Conservation (phyloP, 495 filamentous ascomycete genomes). For the Hypoxylon lienhwacheense region DNA sequence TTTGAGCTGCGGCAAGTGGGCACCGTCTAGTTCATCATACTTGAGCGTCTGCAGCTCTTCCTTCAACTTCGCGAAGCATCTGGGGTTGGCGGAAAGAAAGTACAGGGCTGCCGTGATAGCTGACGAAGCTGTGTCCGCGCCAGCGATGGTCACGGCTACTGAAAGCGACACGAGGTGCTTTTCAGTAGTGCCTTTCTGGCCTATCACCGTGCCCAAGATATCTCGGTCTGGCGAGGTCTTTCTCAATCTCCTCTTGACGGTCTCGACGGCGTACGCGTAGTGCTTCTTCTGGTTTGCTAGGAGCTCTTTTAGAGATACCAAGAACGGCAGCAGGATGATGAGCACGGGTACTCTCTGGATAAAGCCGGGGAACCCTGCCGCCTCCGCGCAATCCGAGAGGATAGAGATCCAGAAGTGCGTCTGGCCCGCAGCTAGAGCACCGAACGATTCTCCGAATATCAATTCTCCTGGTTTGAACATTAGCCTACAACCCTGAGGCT, state of each 20-base stretch:
- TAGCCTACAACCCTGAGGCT: neutral
- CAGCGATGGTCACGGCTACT: conserved; percentile 35
- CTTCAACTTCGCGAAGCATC: conserved; percentile 36
- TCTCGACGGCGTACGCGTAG: conserved; percentile 28
- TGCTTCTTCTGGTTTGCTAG: conserved; percentile 27
- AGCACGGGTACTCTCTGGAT: conserved; percentile 19
- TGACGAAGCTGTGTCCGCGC: conserved; percentile 35
- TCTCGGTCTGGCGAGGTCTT: conserved; percentile 1
- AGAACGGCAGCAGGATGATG: conserved; percentile 15
- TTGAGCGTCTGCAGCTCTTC: conserved; percentile 36
- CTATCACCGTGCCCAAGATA: conserved; percentile 20
- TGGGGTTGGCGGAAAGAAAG: conserved; percentile 40
- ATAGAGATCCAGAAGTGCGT: conserved; percentile 52
- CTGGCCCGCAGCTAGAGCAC: conserved; percentile 45
- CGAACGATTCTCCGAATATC: conserved; percentile 52
- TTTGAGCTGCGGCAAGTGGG: conserved; percentile 28
- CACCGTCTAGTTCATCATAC: conserved; percentile 30
- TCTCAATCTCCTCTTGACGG: conserved; percentile 13
- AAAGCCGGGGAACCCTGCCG: conserved; percentile 22
- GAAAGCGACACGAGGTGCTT: conserved; percentile 26
- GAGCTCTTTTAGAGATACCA: conserved; percentile 21
- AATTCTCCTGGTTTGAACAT: conserved; percentile 24
- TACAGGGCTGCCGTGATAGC: conserved; percentile 25
- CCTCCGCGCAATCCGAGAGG: conserved; percentile 30
- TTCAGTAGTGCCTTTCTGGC: conserved; percentile 8